Conservation (phyloP, 2,329 filamentous ascomycete species). For the Diaporthe nobilis region DNA sequence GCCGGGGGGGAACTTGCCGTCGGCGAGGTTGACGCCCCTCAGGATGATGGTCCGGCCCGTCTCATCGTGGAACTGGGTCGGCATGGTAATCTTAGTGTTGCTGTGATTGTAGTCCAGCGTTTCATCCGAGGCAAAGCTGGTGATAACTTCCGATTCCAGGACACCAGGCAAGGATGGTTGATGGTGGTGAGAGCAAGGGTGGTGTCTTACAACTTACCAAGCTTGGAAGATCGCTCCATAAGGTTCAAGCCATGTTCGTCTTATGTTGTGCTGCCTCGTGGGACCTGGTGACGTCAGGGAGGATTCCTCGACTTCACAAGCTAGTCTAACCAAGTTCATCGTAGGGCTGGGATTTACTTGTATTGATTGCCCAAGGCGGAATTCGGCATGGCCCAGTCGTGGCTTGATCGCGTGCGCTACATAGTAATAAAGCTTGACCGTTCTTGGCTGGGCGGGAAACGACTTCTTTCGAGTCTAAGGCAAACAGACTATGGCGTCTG, state of each 20-base stretch:
- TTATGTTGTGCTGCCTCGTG: slow-evolving; percentile 20
- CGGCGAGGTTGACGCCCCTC: slow-evolving; percentile 46
- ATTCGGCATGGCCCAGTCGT: not conserved
- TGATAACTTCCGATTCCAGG: not conserved
- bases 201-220: not conserved
- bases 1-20: slow-evolving; percentile 44
- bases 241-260: slow-evolving; percentile 7
- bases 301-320: not conserved
- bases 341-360: not conserved
- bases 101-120: not conserved
- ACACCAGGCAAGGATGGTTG: not conserved
- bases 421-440: not conserved
- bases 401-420: slow-evolving; percentile 3
- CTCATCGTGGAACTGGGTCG: slow-evolving; percentile 25
- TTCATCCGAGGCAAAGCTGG: not conserved
- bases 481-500: not conserved
- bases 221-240: not conserved
- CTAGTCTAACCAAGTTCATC: slow-evolving; percentile 17
- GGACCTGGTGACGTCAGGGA: slow-evolving; percentile 26
- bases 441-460: not conserved
- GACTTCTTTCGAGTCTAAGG: not conserved
- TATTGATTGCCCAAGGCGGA: not conserved
- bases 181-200: no score
- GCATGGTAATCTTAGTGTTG: slow-evolving; percentile 3
- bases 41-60: slow-evolving; percentile 43